phyloP scores from a whole-genome alignment of 2,329 filamentous ascomycete genomes.

The Claviceps sorghi region DNA sequence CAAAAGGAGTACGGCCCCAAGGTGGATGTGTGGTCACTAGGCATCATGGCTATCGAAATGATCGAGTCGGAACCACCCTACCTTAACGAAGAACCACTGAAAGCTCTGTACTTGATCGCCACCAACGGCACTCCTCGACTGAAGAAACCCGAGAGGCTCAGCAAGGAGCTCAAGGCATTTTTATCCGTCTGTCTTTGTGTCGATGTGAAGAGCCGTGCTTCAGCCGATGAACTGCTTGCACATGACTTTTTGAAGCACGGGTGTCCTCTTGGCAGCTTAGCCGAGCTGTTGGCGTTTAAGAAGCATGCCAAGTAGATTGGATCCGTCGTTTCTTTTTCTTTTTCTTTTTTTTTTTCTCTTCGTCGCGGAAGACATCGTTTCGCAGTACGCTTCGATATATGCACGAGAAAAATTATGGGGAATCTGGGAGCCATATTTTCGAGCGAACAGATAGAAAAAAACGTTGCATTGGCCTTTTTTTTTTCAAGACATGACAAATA shows the following conservation, averaged over 20 bases:
- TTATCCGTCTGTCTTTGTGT: slow-evolving; percentile 92
- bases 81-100: slow-evolving; percentile 92
- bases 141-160: slow-evolving; percentile 96
- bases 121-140: slow-evolving; percentile 93
- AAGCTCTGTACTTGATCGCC: slow-evolving; percentile 92
- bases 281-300: slow-evolving; percentile 80
- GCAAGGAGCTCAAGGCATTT: slow-evolving; percentile 96
- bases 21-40: slow-evolving; percentile 96
- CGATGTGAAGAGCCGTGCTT: slow-evolving; percentile 87
- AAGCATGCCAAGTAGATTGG: slow-evolving; percentile 46
- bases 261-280: slow-evolving; percentile 67
- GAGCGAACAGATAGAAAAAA: slow-evolving; percentile 7
- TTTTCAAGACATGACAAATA: background rate
- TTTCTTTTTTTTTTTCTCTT: background rate
- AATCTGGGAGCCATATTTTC: background rate
- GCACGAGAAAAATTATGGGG: slow-evolving; percentile 3
- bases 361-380: background rate
- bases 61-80: slow-evolving; percentile 97
- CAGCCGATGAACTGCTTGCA: slow-evolving; percentile 72
- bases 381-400: background rate
- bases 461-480: background rate
- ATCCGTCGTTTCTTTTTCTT: background rate
- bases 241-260: slow-evolving; percentile 94
- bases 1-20: slow-evolving; percentile 98
- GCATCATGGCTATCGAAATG: slow-evolving; percentile 99